Evolutionary conservation across 2,329 filamentous ascomycete species (phyloP), one percentile per base, ranked within the genome.

Genomic region (Fusarium pseudoanthophilum): DNA sequence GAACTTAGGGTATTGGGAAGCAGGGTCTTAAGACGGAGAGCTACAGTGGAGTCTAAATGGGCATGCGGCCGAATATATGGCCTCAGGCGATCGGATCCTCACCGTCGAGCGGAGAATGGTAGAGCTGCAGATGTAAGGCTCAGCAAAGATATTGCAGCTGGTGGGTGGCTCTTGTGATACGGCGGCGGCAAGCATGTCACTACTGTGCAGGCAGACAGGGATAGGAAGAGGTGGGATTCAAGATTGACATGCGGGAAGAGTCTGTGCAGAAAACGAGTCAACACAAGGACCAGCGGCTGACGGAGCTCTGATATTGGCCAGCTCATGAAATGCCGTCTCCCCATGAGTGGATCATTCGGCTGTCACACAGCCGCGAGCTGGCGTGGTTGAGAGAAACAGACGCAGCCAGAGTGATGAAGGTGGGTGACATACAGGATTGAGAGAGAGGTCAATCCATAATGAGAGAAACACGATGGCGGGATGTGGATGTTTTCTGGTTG

Each of bases 291-390:
- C 81, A 84, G 85, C 85, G 84, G 84, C 78, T 83, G 86, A 82
- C 79, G 79, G 82, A 78, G 80, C 80, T 81, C 83, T 84, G 82
- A 88, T 88, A 89, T 89, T 89, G 87, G 87, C 83, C 84, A 84
- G 79, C 46, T 51, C 43, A 52, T 61, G 60, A 76, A 62, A 78
- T 78, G 76, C 65, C 52, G 68, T 69, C 67, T 73, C 65, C 69
- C 65, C 71, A 72, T 74, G 60, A 59, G 75, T 78, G 72, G 61
- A 79, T 68, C 64, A 74, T 72, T 39, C 61, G 60, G 60, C 63
- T 72, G 72, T 75, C 76, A 79, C 78, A 80, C 77, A 75, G 58
- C 73, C 69, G 76, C 71, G 71, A 74, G 62, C 64, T 71, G 72
- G 67, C 60, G 56, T 68, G 60, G 62, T 71, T 64, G 57, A 66